Evolutionary conservation across 768 basidiomycete genomes (phyloP).

Genomic region (Tylopilus sp.): DNA sequence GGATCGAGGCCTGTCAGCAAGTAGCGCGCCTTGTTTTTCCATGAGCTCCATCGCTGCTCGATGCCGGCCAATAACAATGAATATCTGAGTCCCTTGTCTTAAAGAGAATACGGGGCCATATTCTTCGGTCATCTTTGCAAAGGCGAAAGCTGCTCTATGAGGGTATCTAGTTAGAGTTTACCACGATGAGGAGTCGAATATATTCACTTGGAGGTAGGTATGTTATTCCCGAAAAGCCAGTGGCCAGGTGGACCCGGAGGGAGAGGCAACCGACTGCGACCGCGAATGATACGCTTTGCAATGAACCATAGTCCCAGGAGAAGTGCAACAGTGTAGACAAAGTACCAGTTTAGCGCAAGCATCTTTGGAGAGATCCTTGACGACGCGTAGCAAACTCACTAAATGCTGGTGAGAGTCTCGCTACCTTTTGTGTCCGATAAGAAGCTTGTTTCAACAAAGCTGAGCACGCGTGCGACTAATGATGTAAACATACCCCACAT

Average conservation of each 20-base stretch:
- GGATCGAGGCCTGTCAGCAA: constrained; percentile 34
- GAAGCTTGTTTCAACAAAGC: too few relatives aligned
- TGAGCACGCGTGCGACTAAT: too few relatives aligned
- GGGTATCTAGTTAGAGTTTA: not conserved
- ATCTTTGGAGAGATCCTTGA: too few relatives aligned
- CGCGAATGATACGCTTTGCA: not conserved
- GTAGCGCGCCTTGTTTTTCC: constrained; percentile 35
- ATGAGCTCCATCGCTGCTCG: constrained; percentile 38
- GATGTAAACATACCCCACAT: too few relatives aligned
- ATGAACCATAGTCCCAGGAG: not conserved
- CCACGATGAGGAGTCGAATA: too few relatives aligned
- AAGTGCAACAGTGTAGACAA: not conserved
- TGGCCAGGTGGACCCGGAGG: constrained; percentile 16
- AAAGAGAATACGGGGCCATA: constrained; percentile 61
- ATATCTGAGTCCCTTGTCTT: constrained; percentile 37
- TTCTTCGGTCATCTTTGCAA: constrained; percentile 53
- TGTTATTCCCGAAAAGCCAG: constrained; percentile 14
- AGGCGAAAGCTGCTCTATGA: constrained; percentile 24
- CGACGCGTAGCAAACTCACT: too few relatives aligned
- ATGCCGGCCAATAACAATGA: constrained; percentile 24
- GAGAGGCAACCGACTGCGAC: constrained; percentile 2
- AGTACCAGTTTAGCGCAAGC: not conserved
- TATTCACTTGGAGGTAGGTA: constrained; percentile 3
- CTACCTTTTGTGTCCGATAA: too few relatives aligned
- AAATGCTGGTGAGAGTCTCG: too few relatives aligned